Percentiles rank a stretch among this genome's conserved stretches.
Evolutionary conservation across 306 rosid genomes (phyloP).

Genomic region (Lagenaria siceraria): DNA sequence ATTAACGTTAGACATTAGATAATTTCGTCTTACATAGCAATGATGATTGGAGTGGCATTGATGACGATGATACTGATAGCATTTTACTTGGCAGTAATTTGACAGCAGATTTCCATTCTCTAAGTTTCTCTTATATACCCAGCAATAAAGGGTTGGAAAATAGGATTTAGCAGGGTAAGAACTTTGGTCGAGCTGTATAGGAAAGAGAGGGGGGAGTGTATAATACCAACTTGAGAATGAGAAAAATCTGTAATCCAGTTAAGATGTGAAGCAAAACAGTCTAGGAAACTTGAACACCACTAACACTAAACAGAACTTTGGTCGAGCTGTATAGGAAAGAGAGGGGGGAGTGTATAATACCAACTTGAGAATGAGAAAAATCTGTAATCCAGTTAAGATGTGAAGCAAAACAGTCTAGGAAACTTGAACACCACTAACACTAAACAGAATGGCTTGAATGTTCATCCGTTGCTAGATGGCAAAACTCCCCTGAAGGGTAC

Average conservation of each 20-base stretch:
- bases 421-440: too few relatives aligned
- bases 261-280: not conserved
- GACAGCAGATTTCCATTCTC: not conserved
- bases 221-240: not conserved
- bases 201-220: not conserved
- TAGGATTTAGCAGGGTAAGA: not conserved
- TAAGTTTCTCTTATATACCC: not conserved
- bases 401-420: not conserved
- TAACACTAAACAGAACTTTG: not conserved
- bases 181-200: too few relatives aligned
- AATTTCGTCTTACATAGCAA: not conserved
- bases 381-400: not conserved
- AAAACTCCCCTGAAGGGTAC: not conserved
- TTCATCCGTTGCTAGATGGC: not conserved
- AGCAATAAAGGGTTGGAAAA: not conserved
- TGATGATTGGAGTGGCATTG: not conserved
- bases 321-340: not conserved
- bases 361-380: not conserved
- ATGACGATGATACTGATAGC: not conserved
- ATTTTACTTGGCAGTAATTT: not conserved
- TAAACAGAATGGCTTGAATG: not conserved
- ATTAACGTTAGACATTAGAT: not conserved
- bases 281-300: not conserved
- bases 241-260: not conserved
- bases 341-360: not conserved